A percentile compares a stretch with the other conserved stretches of the same genome.
Evolutionary conservation across 257 asterid genomes (phyloP).

Genomic region (Sherardia arvensis): DNA sequence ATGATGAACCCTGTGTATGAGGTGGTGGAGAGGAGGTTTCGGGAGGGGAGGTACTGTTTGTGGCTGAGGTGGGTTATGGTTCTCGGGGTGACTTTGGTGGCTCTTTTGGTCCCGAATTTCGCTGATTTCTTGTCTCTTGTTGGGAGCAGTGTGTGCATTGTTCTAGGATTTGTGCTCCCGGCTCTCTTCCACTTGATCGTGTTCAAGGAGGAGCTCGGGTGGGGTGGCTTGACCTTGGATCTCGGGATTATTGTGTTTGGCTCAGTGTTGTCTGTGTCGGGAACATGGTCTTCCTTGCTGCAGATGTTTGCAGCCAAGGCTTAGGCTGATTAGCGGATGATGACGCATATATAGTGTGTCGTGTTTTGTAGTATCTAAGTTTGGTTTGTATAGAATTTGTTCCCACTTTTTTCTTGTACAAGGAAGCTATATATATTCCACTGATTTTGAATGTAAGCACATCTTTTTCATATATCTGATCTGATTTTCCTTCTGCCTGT

Average conservation of each 20-base stretch:
- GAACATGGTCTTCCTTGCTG: slow-evolving; percentile 25
- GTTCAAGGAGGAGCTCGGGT: slow-evolving; percentile 41
- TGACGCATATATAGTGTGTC: background rate
- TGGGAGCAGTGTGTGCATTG: slow-evolving; percentile 83
- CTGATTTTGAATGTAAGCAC: background rate
- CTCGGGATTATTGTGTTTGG: slow-evolving; percentile 21
- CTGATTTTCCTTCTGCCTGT: background rate
- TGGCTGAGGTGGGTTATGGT: slow-evolving; percentile 72
- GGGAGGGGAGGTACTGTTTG: slow-evolving; percentile 61
- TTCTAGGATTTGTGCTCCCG: slow-evolving; percentile 72
- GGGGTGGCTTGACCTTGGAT: slow-evolving; percentile 26
- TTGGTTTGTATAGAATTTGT: background rate
- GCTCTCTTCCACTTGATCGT: slow-evolving; percentile 59
- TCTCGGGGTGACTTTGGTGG: slow-evolving; percentile 47
- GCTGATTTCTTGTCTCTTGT: slow-evolving; percentile 85
- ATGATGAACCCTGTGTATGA: slow-evolving; percentile 96
- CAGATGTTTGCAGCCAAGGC: slow-evolving; percentile 21
- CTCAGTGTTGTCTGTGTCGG: slow-evolving; percentile 19
- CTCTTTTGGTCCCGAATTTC: slow-evolving; percentile 63
- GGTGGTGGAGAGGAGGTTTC: slow-evolving; percentile 76
- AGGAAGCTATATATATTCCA: background rate
- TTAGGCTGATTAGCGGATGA: background rate
- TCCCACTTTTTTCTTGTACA: background rate
- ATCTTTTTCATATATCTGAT: background rate
- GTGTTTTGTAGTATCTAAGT: background rate